phyloP scores from a whole-genome alignment of 306 rosid genomes.

The Castanea crenata region DNA sequence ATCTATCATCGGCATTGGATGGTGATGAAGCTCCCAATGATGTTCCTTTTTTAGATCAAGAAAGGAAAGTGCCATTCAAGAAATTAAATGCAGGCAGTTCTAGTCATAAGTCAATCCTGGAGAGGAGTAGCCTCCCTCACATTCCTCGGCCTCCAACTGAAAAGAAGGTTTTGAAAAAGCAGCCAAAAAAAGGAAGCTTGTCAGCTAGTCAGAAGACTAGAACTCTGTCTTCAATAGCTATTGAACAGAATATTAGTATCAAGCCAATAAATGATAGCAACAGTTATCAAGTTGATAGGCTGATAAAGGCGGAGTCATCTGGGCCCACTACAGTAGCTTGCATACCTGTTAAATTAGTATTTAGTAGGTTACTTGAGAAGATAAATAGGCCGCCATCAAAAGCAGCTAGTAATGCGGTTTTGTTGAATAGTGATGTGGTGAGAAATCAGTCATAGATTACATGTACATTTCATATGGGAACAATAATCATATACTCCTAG shows the following conservation, averaged over 20 bases:
- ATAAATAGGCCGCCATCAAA: slow-evolving; percentile 92
- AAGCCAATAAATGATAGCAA: slow-evolving; percentile 50
- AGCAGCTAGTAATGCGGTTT: slow-evolving; percentile 52
- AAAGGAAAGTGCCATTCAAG: slow-evolving; percentile 45
- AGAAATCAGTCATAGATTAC: slow-evolving; percentile 60
- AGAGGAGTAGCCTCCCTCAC: slow-evolving; percentile 39
- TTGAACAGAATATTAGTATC: slow-evolving; percentile 53
- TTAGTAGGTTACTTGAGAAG: slow-evolving; percentile 98
- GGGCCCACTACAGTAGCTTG: slow-evolving; percentile 86
- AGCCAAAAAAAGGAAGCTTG: slow-evolving; percentile 63
- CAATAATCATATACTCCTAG: slow-evolving; percentile 52
- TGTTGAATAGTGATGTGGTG: slow-evolving; percentile 58
- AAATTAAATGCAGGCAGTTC: slow-evolving; percentile 53
- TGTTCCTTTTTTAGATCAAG: slow-evolving; percentile 50
- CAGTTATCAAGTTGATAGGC: slow-evolving; percentile 54
- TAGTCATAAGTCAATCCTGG: slow-evolving; percentile 48
- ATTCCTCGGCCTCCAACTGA: slow-evolving; percentile 40
- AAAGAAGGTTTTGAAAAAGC: slow-evolving; percentile 54
- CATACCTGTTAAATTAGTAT: slow-evolving; percentile 92
- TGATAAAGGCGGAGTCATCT: slow-evolving; percentile 69
- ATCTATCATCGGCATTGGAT: slow-evolving; percentile 41
- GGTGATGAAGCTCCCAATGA: slow-evolving; percentile 54
- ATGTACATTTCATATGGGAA: slow-evolving; percentile 67
- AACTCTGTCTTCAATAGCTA: slow-evolving; percentile 80
- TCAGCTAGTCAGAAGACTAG: slow-evolving; percentile 90